Base-by-base conservation (phyloP, 2,329 filamentous ascomycete species). In the Simplicillium sp. region DNA sequence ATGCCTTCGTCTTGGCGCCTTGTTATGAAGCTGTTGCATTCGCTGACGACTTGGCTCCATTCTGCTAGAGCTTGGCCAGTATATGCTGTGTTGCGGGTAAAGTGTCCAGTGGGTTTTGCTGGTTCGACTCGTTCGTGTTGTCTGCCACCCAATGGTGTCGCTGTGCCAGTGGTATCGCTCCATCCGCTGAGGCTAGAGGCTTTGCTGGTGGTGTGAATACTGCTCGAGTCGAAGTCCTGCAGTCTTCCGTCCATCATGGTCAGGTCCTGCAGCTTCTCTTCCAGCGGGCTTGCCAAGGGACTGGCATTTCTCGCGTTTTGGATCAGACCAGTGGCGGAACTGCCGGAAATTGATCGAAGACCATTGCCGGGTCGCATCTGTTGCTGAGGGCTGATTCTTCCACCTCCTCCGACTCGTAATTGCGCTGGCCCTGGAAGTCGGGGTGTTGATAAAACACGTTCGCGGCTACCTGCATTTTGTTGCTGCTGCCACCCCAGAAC, bases 11-110 rank as follows among this genome's bases (percentile, higher is more conserved):
- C 77, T 39, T 80, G 79, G 41, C 86, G 73, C 36, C 85, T 71
- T 44, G 90, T 84, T 28, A 87, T 77, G 59, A 90, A 92, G 53
- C 79, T 85, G 61, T 89, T 87, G 64, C 80, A 87, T 57, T 92
- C 86, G 42, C 76, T 75, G 13, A 88, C 77, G 15, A 90, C 75
- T 14, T 85, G 65, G 15, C 72, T 70, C 86, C 86, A 92, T 58
- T 92, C 86, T 0, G 84, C 84, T 35, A 92, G 67, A 1, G 86
- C 81, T 15, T 84, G 72, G 2, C 86, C 86, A 3, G 75, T 68
- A 56, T 90, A 84, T 37, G 75, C 75, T 8, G 70, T 65, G 18
- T 68, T 69, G 36, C 62, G 60, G 12, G 59, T 58, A 40, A 62
- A 70, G 2, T 64, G 48, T 5, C 71, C 71, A 2, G 50, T 54